These are phyloP conservation scores for Hibiscus mutabilis DNA, from an alignment of 345 rosid species.

Conservation along the genomic window DNA sequence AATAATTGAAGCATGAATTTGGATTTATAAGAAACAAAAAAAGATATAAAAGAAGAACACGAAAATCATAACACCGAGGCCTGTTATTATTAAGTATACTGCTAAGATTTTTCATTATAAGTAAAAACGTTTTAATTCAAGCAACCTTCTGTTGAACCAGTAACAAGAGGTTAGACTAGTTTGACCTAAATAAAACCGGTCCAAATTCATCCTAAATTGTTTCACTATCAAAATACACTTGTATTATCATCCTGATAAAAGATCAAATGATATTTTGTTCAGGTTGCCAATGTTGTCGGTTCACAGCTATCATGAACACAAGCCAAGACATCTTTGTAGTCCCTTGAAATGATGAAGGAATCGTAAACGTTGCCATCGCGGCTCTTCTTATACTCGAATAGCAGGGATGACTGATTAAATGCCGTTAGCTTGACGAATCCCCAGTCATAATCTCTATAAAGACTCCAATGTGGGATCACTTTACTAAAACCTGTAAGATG, in stretches of 20 bases:
- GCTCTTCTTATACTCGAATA: slow-evolving; percentile 87
- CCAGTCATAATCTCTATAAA: slow-evolving; percentile 59
- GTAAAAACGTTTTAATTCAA: no score
- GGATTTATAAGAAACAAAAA: no score
- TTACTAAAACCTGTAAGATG: slow-evolving; percentile 54
- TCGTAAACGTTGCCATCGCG: slow-evolving; percentile 64
- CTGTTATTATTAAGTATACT: no score
- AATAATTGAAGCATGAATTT: no score
- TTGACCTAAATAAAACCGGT: no score
- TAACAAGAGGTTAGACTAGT: no score
- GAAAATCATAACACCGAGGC: no score
- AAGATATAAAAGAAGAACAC: no score
- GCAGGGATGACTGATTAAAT: slow-evolving; percentile 62
- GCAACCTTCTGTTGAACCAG: no score
- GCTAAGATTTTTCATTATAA: no score
- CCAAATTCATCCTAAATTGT: no score
- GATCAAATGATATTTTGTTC: slow-evolving; percentile 10
- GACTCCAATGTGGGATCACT: slow-evolving; percentile 57
- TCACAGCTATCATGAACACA: slow-evolving; percentile 73
- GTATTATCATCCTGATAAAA: neutral
- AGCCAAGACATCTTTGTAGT: slow-evolving; percentile 73
- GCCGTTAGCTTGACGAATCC: slow-evolving; percentile 87
- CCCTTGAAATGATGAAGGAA: slow-evolving; percentile 76
- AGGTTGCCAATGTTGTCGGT: slow-evolving; percentile 58
- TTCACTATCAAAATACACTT: no score